Evolutionary conservation across 805 yeast species (phyloP).

Genomic region (Saccharomycopsis sp.): DNA sequence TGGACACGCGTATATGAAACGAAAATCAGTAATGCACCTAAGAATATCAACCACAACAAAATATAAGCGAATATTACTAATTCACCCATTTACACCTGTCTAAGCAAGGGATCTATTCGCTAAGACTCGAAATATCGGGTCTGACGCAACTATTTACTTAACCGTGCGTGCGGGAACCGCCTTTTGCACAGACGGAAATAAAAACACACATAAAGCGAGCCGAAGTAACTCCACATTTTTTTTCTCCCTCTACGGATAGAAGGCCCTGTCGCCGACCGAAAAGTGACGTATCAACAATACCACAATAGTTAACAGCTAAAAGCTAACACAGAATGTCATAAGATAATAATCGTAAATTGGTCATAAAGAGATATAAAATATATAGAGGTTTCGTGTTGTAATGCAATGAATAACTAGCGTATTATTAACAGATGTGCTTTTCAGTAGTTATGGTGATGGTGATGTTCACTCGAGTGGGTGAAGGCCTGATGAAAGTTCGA

Average conservation of each 20-base stretch:
- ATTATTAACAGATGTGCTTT: background rate
- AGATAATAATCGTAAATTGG: background rate
- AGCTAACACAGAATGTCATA: no score
- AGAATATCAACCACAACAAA: no score
- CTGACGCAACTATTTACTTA: no score
- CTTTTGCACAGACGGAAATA: background rate
- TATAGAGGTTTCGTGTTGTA: background rate
- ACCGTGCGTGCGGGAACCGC: background rate
- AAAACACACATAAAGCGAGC: background rate
- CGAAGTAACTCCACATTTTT: background rate
- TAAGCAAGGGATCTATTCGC: no score
- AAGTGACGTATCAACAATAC: background rate
- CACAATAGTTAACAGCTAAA: no score
- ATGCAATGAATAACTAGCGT: background rate
- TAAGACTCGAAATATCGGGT: no score
- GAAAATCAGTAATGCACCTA: no score
- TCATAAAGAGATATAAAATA: background rate
- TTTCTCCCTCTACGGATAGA: background rate
- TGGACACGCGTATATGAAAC: no score
- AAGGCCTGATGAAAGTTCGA: background rate
- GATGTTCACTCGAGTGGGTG: background rate
- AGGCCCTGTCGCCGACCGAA: background rate
- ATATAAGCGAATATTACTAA: no score
- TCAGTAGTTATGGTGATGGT: background rate
- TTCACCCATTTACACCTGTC: no score